Evolutionary conservation across 1,284 basidiomycete genomes (phyloP), one percentile per base, ranked within the genome.

Genomic region (Sporisorium iseilematis-ciliati): DNA sequence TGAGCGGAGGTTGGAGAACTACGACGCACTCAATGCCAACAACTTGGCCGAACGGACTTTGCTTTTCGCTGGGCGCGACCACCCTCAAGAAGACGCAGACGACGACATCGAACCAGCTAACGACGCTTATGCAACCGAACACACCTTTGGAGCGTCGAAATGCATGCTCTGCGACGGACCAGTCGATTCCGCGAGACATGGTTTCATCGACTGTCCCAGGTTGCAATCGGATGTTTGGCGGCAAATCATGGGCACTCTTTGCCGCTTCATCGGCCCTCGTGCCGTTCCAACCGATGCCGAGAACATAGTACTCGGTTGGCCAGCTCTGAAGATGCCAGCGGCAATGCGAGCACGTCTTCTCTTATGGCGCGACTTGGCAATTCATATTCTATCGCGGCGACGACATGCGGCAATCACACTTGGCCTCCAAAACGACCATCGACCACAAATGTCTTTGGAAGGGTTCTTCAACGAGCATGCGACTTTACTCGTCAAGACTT

Each of bases 131-230:
- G 10, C 4, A 18, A 20, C 41, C 14, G 41, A 42, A 20, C 41
- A 42, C 16, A 12, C 14, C 10, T 42, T 42, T 42, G 41, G 41
- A 6, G n/a, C 10, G 2, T 3, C 41, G 7, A 7, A 2, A 3
- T 42, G 41, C 41, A 42, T 42, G 41, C 41, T 42, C n/a, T 42
- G 41, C 41, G n/a, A 42, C n/a, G 40, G 41, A 6, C 41, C 41
- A 42, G 14, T 16, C 12, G 41, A 42, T 18, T 42, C 41, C 6
- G 41, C 41, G n/a, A 20, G 41, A 42, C 41, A 42, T 11, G 20
- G 41, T 10, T 42, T 42, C 10, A 42, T 42, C 4, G n/a, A 42
- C 4, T 42, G 41, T 21, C 18, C 41, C 2, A 7, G 4, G n/a
- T 4, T 42, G 7, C 41, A 42, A 21, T 7, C 3, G n/a, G 41